Base-by-base conservation (phyloP, 2,329 filamentous ascomycete species). In the Colletotrichum spaethianum region DNA sequence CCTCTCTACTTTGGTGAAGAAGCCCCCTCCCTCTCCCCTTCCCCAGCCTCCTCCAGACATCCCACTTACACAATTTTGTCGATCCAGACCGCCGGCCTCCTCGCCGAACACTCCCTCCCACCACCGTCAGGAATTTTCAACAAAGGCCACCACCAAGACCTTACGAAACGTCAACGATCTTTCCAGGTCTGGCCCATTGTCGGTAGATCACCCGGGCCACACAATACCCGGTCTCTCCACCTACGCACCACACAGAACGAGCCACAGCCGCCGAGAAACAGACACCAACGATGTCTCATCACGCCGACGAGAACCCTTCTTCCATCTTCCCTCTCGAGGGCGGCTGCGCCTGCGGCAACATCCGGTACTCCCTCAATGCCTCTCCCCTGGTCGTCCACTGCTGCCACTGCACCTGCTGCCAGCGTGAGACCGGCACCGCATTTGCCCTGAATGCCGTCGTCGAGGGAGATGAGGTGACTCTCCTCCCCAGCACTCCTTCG, bases 281-380 rank as follows among this genome's bases (percentile, higher is more conserved):
- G 9, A 52, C 55, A 16, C 16, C 40, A 20, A 31, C 8, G 6
- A 62, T 73, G 71, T 71, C 71, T 61, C 67, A 53, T 50, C 60
- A 70, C 57, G 28, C 31, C n/a, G 36, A 42, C 67, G 60, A 59
- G 23, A 48, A 64, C 52, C 61, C 48, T 28, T 50, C 48, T 46
- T 53, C 62, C 40, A 52, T 61, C 48, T 73, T 75, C 75, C 64
- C 79, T 73, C 75, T 83, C 73, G 68, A 78, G 40, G 81, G 82
- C 68, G 91, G 90, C 70, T 94, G 93, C 79, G 88, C 89, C 63
- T 94, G 92, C 79, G 91, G 91, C 18, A 90, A 93, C 77, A 86
- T 92, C 74, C 93, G 92, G 79, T 92, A 93, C 79, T 82, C 91
- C 16, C 85, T 90, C 40, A 89, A 90, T 75, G 82, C 92, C 2